phyloP scores from a whole-genome alignment of 2,329 filamentous ascomycete species.

The Aspergillus sp. region DNA sequence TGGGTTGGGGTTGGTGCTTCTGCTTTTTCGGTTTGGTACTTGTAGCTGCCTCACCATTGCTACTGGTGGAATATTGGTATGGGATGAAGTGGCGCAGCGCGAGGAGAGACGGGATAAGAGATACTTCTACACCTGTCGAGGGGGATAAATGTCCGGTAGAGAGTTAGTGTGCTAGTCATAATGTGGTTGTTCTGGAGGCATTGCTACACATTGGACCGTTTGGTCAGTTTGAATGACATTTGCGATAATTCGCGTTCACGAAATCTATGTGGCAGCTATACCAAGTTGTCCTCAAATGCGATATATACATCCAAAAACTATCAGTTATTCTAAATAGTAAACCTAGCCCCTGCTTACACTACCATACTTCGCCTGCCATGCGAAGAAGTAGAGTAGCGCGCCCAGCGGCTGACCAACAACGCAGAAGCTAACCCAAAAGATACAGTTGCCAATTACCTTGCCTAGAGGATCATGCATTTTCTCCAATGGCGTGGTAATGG shows the following conservation, averaged over 20 bases:
- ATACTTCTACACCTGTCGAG: background rate
- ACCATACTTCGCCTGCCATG: constrained; percentile 97
- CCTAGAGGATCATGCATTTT: constrained; percentile 69
- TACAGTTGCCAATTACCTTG: constrained; percentile 78
- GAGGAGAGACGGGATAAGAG: background rate
- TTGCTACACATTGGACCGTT: no score
- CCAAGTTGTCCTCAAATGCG: background rate
- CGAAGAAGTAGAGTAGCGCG: constrained; percentile 91
- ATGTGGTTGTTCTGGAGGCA: no score
- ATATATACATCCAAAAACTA: background rate
- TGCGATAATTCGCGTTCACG: no score
- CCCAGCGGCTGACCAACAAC: constrained; percentile 91
- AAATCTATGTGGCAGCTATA: background rate
- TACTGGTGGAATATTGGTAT: background rate
- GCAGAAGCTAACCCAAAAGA: constrained; percentile 96
- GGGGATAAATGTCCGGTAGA: no score
- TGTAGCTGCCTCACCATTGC: background rate
- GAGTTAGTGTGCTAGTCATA: no score
- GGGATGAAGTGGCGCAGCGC: background rate
- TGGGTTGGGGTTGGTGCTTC: constrained; percentile 25
- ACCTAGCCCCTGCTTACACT: constrained; percentile 51
- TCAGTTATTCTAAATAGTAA: constrained; percentile 2
- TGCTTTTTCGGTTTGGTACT: constrained; percentile 16
- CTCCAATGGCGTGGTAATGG: constrained; percentile 69
- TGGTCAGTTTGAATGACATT: no score